Conservation (phyloP, 2,329 filamentous ascomycete species). For the Monosporascus sp. region DNA sequence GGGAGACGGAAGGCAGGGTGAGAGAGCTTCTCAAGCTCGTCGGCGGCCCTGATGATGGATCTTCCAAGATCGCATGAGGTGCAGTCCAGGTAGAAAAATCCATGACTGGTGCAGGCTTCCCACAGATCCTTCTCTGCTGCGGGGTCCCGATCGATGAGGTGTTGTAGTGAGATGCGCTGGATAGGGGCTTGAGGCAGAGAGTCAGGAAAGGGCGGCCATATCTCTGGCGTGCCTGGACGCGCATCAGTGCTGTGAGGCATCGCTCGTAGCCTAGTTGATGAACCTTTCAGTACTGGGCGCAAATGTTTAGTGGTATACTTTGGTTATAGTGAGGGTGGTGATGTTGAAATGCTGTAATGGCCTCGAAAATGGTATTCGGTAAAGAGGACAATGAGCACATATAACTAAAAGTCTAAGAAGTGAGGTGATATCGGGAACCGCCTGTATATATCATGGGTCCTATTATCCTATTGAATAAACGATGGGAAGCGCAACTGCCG, state of each 20-base stretch:
- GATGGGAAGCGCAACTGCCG: neutral
- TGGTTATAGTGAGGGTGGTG: no score
- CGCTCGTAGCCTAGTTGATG: no score
- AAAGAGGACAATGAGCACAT: no score
- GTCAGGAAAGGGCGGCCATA: slow-evolving; percentile 21
- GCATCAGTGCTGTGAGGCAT: neutral
- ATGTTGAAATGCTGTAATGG: no score
- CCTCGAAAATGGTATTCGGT: no score
- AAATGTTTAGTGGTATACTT: no score
- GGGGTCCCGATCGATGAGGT: slow-evolving; percentile 14
- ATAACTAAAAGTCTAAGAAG: neutral
- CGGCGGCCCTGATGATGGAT: slow-evolving; percentile 13
- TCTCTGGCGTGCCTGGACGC: slow-evolving; percentile 11
- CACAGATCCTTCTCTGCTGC: slow-evolving; percentile 20
- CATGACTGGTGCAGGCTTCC: slow-evolving; percentile 19
- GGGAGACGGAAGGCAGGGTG: slow-evolving; percentile 22
- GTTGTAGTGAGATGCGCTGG: slow-evolving; percentile 23
- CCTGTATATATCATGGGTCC: neutral
- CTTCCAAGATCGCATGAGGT: slow-evolving; percentile 14
- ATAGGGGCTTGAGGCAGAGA: slow-evolving; percentile 21
- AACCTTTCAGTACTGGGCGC: no score
- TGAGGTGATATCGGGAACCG: neutral
- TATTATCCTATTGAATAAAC: no score
- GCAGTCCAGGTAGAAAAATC: slow-evolving; percentile 28
- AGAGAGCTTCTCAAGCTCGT: slow-evolving; percentile 15